Evolutionary conservation across 208 protist genomes (phyloP), one percentile per base, ranked within the genome.

Genomic region (Wallacemonas sp.): DNA sequence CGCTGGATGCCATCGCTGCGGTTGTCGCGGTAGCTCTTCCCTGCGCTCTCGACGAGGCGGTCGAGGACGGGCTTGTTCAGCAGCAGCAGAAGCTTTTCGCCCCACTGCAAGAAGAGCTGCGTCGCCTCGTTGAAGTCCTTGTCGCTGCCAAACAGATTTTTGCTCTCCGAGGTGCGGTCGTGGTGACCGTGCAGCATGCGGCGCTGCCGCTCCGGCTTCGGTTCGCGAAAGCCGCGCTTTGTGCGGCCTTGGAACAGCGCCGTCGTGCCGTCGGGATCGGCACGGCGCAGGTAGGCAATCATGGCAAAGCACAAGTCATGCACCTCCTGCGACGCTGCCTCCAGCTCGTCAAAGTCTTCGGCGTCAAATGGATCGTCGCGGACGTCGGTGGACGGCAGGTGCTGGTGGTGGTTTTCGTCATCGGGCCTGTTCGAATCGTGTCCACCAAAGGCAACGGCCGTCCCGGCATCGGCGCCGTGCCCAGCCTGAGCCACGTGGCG

Each of bases 281-380:
- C 70, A 23, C 79, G 77, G 14, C 78, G 84, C 23, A 97, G 74
- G 61, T 88, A 86, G 11, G 67, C 77, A 29, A 95, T 87, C 82
- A 97, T 87, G 3, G 86, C 86, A 50, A 81, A 90, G 72, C 86
- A 92, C 20, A 97, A 32, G 65, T 97, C 91, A 57, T 97, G 91
- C 65, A 93, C 76, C 63, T 97, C 91, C 74, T 97, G 91, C 50
- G 91, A 87, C 0, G 88, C 88, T 14, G 91, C 91, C 84, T 97
- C 91, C 18, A 97, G 71, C 57, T 94, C 88, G 52, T 97, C 91
- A 70, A 97, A 97, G 4, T 90, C 74, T 16, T 83, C 82, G n/a
- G 73, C 73, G 11, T 78, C 52, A 44, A 78, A 50, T 16, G 44
- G 32, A 8, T 52, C 62, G 0, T 22, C 29, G n/a, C 11, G 25